phyloP scores from a whole-genome alignment of 768 basidiomycete species.

The Tylopilus rubrobrunneus region DNA sequence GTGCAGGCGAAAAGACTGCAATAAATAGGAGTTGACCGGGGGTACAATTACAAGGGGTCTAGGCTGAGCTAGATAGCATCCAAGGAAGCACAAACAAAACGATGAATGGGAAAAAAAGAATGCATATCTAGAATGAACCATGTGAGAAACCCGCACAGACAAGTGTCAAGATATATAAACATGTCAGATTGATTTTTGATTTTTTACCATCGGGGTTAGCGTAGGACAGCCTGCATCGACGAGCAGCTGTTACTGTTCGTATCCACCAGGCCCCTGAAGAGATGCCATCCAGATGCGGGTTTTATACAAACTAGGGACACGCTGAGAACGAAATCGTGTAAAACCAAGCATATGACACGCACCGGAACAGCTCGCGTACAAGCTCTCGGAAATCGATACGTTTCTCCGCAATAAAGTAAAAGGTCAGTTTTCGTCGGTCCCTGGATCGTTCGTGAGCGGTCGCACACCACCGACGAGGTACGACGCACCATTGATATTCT shows the following conservation, averaged over 20 bases:
- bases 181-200: conserved; percentile 8
- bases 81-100: conserved; percentile 4
- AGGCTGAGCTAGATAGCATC: conserved; percentile 32
- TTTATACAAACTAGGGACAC: conserved; percentile 70
- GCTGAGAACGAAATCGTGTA: conserved; percentile 5
- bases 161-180: conserved; percentile 21
- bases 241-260: conserved; percentile 37
- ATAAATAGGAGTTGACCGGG: conserved; percentile 20
- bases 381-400: conserved; percentile 96
- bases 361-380: conserved; percentile 92
- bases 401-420: conserved; percentile 96
- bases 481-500: conserved; percentile 87
- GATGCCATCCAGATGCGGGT: conserved; percentile 96
- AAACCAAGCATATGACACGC: neutral
- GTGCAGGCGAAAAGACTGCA: neutral
- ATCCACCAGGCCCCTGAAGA: conserved; percentile 48
- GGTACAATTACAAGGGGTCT: conserved; percentile 29
- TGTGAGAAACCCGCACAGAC: conserved; percentile 1
- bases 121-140: conserved; percentile 32
- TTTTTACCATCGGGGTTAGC: conserved; percentile 6
- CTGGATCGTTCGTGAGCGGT: conserved; percentile 35
- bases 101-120: neutral
- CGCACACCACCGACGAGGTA: neutral
- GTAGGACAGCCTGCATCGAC: neutral
- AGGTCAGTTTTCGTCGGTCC: conserved; percentile 97